Evolutionary conservation across 139 green algal genomes (phyloP), one percentile per base, ranked within the genome.

Genomic region (Chlamydomonas sp.): DNA sequence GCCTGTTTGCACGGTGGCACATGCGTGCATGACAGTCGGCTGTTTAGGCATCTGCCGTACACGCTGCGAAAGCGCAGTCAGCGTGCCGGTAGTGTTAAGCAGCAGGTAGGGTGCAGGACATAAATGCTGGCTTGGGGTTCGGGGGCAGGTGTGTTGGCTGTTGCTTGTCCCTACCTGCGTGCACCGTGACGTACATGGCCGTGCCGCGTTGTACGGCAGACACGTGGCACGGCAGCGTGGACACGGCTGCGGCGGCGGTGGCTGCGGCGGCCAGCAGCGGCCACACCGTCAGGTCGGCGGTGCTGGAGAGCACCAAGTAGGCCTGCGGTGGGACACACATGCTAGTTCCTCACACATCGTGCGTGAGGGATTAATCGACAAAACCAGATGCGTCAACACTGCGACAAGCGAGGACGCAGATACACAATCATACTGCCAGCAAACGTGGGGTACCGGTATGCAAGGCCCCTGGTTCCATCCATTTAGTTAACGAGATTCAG

Each of bases 181-280:
- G 82, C 20, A 86, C 82, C 14, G 18, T 7, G 71, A 60, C 66
- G 61, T 63, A 79, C 82, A 80, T 12, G 14, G 71, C 82, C 31
- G 18, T 61, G 72, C 71, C 71, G 2, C 60, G 17, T 1, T 7
- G 63, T 4, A 18, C 14, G 60, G 61, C 66, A 60, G 79, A 60
- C 9, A 61, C 57, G 5, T 4, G 8, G 71, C 82, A 86, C 0
- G 82, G 82, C 82, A 86, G 72, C 5, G 82, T 80, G 5, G 82
- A 80, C 2, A 80, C 82, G 20, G 82, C 82, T 4, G 82, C 82
- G n/a, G 82, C 71, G 82, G 82, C 82, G 82, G 71, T 79, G 82
- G 71, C 71, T 60, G 82, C 71, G 8, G 71, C 20, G 60, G 71
- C 82, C n/a, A 86, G 6, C 14, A 86, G 82, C 61, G 18, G 20